Evolutionary conservation across 306 rosid species (phyloP).

Genomic region (Fragaria nilgerrensis): DNA sequence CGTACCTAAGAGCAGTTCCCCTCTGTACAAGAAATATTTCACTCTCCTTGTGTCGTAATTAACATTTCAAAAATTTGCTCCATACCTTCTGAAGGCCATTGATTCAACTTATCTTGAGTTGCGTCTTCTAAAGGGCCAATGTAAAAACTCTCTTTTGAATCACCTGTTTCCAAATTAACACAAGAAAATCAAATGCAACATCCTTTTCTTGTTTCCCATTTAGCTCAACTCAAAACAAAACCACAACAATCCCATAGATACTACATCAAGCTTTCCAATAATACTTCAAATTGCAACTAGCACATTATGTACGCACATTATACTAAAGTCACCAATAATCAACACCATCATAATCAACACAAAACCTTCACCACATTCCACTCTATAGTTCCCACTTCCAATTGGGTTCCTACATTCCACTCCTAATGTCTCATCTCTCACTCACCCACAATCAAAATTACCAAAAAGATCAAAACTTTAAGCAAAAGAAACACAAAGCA

Average conservation of each 20-base stretch:
- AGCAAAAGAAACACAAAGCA: background rate
- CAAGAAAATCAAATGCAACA: constrained; percentile 3
- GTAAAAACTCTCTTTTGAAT: constrained; percentile 66
- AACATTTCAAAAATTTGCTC: background rate
- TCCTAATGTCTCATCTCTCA: background rate
- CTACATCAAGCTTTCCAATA: background rate
- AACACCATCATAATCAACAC: background rate
- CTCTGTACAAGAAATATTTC: background rate
- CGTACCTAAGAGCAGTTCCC: background rate
- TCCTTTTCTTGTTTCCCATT: background rate
- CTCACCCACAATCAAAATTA: background rate
- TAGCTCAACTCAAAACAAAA: background rate
- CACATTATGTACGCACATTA: background rate
- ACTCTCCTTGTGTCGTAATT: background rate
- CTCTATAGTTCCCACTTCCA: background rate
- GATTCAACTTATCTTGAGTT: constrained; percentile 43
- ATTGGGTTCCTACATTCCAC: background rate
- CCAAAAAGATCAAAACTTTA: background rate
- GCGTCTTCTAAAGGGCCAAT: constrained; percentile 63
- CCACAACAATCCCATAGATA: background rate
- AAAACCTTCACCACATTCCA: background rate
- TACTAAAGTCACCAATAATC: background rate
- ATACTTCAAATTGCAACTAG: background rate
- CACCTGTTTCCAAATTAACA: constrained; percentile 47
- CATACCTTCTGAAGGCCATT: constrained; percentile 84